Evolutionary conservation across 805 yeast species (phyloP).

Genomic region (Clavispora carvajalis): DNA sequence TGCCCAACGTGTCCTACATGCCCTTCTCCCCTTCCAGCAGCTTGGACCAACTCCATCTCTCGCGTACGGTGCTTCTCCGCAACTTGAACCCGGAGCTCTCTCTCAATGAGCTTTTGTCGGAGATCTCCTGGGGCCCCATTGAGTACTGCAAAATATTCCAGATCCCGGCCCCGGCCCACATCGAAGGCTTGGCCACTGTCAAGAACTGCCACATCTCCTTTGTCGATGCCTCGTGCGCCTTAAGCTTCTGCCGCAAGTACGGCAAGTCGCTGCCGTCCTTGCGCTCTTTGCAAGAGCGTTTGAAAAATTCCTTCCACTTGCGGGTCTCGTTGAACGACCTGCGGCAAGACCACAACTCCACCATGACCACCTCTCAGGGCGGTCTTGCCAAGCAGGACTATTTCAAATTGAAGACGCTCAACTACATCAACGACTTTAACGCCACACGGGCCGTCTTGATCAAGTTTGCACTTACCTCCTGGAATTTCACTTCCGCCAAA

Average conservation of each 20-base stretch:
- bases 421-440: slow-evolving; percentile 33
- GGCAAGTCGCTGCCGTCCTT: slow-evolving; percentile 22
- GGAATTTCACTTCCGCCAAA: slow-evolving; percentile 12
- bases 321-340: slow-evolving; percentile 26
- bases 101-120: slow-evolving; percentile 34
- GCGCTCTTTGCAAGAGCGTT: slow-evolving; percentile 17
- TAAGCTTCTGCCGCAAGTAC: slow-evolving; percentile 30
- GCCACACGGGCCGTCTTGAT: slow-evolving; percentile 34
- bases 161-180: slow-evolving; percentile 25
- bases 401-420: slow-evolving; percentile 36
- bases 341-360: not conserved
- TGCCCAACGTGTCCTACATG: slow-evolving; percentile 12
- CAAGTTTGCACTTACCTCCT: slow-evolving; percentile 7
- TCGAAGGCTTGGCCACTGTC: slow-evolving; percentile 16
- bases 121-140: slow-evolving; percentile 54
- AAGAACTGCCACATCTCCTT: slow-evolving; percentile 34
- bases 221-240: slow-evolving; percentile 28
- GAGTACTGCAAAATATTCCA: slow-evolving; percentile 48
- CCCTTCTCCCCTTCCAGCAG: slow-evolving; percentile 13
- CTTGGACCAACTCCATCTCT: slow-evolving; percentile 31
- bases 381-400: slow-evolving; percentile 22
- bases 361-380: slow-evolving; percentile 1
- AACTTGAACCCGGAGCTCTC: slow-evolving; percentile 23
- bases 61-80: slow-evolving; percentile 32
- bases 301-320: slow-evolving; percentile 24